A percentile compares a stretch with the other conserved stretches of the same genome.
Conservation (phyloP, 2,329 filamentous ascomycete genomes). For the Penicillium crustosum region DNA sequence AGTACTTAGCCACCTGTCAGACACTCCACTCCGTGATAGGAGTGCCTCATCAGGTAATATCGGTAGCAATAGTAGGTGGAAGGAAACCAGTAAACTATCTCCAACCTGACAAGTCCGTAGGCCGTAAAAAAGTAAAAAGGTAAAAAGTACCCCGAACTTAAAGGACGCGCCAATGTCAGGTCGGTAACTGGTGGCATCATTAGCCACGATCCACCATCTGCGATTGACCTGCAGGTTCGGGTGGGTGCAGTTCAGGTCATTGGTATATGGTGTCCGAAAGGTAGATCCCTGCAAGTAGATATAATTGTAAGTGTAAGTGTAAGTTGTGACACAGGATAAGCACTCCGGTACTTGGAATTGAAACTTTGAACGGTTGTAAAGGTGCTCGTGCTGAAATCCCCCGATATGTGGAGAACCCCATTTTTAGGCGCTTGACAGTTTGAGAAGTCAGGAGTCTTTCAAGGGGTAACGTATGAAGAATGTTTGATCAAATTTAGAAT, state of each 20-base stretch:
- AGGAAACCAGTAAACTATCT: neutral
- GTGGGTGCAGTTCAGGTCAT: conserved; percentile 3
- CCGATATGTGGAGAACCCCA: conserved; percentile 9
- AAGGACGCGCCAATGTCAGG: neutral
- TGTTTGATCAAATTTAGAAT: neutral
- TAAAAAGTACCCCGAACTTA: neutral
- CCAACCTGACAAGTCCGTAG: neutral
- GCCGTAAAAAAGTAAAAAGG: neutral
- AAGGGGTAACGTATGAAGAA: neutral
- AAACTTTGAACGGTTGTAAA: neutral
- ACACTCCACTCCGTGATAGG: neutral
- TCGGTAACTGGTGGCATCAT: conserved; percentile 1
- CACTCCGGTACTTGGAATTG: neutral
- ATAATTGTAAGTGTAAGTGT: neutral
- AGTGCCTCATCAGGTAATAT: neutral
- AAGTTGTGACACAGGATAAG: neutral
- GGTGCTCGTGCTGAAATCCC: conserved; percentile 12
- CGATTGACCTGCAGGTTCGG: conserved; percentile 7
- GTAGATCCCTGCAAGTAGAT: neutral
- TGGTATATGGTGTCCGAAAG: neutral
- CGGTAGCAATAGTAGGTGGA: neutral
- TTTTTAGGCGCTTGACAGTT: neutral
- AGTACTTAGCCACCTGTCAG: neutral
- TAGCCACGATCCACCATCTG: conserved; percentile 11
- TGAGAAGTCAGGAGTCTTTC: neutral